Conservation (phyloP, 2,329 filamentous ascomycete genomes). For the Exophiala sp. region DNA sequence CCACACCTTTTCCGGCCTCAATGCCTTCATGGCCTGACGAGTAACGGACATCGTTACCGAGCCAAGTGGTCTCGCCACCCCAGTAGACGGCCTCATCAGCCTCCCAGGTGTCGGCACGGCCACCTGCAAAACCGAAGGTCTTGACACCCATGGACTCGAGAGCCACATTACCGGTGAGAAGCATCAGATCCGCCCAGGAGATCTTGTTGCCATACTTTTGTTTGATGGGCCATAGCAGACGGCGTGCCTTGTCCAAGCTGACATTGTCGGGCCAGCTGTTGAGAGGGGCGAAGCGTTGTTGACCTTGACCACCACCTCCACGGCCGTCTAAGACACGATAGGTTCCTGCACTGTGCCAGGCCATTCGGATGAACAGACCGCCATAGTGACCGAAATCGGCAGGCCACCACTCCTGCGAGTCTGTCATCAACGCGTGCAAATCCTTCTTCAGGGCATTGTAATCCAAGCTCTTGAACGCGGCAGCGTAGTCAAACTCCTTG, state of each 20-base stretch:
- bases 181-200: conserved; percentile 68
- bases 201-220: conserved; percentile 79
- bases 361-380: conserved; percentile 72
- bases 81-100: conserved; percentile 71
- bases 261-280: conserved; percentile 80
- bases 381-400: conserved; percentile 78
- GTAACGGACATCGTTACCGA: conserved; percentile 69
- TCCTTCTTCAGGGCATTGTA: conserved; percentile 70
- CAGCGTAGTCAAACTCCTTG: conserved; percentile 64
- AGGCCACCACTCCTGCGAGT: conserved; percentile 76
- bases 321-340: conserved; percentile 71
- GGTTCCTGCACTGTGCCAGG: conserved; percentile 74
- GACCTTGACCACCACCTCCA: conserved; percentile 66
- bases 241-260: conserved; percentile 71
- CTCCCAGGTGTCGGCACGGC: conserved; percentile 67
- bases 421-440: conserved; percentile 63
- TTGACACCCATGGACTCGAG: conserved; percentile 70
- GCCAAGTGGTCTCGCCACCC: conserved; percentile 68
- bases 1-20: conserved; percentile 32
- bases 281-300: conserved; percentile 73
- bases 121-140: conserved; percentile 67
- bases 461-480: conserved; percentile 66
- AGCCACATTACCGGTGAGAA: conserved; percentile 69
- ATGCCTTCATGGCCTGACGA: conserved; percentile 46
- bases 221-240: conserved; percentile 74